Base-by-base conservation (phyloP, 2,329 filamentous ascomycete species). In the Aspergillus hortae region DNA sequence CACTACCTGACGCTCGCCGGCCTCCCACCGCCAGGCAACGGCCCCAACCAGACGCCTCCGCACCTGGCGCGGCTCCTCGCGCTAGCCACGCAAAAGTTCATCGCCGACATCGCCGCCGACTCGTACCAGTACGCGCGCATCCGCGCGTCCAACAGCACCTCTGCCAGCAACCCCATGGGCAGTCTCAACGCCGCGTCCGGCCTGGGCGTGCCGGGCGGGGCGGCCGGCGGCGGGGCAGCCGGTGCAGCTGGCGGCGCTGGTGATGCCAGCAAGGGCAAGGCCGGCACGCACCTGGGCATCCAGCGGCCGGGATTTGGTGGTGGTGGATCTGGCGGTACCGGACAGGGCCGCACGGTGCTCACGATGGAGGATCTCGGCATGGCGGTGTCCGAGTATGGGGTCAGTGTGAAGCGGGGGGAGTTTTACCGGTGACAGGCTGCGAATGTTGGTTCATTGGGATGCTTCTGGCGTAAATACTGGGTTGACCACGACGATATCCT, bases 331-430 rank as follows among this genome's bases (percentile, higher is more conserved):
- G 91, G 92, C 25, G 89, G 90, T 1, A 89, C 86, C 50, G 73
- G 72, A 6, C 90, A 95, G 75, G 95, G 95, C 58, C 82, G 91
- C 57, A 96, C 94, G 15, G 92, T 99, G 50, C 79, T 99, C 56
- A 97, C 94, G 1, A 97, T 99, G 94, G 94, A 99, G 74, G 94
- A 99, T 71, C 73, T 99, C 63, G 94, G 94, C 14, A 97, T 97
- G 91, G 94, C 94, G 1, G 92, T 97, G 27, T 89, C 89, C 30
- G 94, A 99, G 78, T 99, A 97, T 69, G 94, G 94, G 1, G 91
- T 99, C 48, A 99, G 96, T 68, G 89, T 97, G 48, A 97, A 96
- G 83, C 82, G 94, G 58, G 92, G 92, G 67, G 94, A 99, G 76
- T 99, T 97, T 69, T 99, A 99, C 72, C 82, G 92, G 64, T 96